Conservation (phyloP, 306 rosid species). For the Castanea mollissima region DNA sequence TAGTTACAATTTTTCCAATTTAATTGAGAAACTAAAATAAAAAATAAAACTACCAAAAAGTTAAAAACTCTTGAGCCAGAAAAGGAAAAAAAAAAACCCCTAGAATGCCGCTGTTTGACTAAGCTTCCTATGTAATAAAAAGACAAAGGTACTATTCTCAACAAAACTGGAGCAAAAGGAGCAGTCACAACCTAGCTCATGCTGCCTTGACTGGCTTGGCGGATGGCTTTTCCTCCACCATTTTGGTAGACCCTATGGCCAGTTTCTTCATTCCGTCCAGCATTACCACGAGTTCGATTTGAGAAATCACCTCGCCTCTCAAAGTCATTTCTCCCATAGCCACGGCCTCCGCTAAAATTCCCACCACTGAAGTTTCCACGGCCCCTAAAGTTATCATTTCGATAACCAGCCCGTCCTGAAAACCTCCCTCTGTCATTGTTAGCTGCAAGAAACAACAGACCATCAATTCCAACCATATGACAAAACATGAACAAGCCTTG, state of each 20-base stretch:
- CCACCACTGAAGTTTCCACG: conserved; percentile 53
- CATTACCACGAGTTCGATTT: conserved; percentile 39
- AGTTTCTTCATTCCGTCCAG: conserved; percentile 41
- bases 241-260: conserved; percentile 40
- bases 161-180: conserved; percentile 18
- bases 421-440: conserved; percentile 53
- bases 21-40: not conserved
- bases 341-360: conserved; percentile 42
- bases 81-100: not conserved
- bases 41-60: conserved; percentile 6
- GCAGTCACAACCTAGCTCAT: conserved; percentile 10
- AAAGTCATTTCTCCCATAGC: conserved; percentile 49
- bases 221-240: conserved; percentile 43
- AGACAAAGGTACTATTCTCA: conserved; percentile 14
- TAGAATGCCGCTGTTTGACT: conserved; percentile 34
- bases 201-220: conserved; percentile 44
- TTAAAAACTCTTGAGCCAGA: conserved; percentile 12
- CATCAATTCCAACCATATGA: not conserved
- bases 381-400: conserved; percentile 57
- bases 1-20: not conserved
- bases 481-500: not conserved
- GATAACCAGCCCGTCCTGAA: conserved; percentile 63
- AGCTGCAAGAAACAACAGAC: conserved; percentile 41
- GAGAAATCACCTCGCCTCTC: conserved; percentile 58
- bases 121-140: not conserved